These are phyloP conservation scores for Heterobasidion annosum DNA, from an alignment of 1,284 basidiomycete species.

Conservation along the genomic window DNA sequence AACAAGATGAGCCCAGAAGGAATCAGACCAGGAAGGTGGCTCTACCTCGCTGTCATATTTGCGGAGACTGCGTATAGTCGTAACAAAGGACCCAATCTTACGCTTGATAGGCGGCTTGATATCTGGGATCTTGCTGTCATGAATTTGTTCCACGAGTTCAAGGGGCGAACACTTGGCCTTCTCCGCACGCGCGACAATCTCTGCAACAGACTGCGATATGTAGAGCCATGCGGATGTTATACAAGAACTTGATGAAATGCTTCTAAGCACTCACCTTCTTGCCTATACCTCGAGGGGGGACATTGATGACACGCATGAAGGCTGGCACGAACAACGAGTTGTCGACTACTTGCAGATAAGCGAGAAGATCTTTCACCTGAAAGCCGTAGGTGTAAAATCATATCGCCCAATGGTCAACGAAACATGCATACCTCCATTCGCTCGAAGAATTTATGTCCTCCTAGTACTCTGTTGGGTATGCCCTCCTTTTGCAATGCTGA, in stretches of 20 bases:
- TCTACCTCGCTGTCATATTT: constrained; percentile 47
- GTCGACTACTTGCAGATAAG: constrained; percentile 80
- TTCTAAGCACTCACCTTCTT: constrained; percentile 50
- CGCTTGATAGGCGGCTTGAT: constrained; percentile 59
- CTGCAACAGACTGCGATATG: constrained; percentile 43
- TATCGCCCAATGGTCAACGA: neutral
- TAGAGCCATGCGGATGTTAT: neutral
- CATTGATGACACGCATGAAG: constrained; percentile 72
- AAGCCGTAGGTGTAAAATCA: neutral
- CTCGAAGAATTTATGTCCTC: constrained; percentile 85
- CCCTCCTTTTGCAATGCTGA: constrained; percentile 68
- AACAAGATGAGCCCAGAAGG: neutral
- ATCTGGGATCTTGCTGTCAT: constrained; percentile 49
- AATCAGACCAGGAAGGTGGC: neutral
- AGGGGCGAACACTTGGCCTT: constrained; percentile 47
- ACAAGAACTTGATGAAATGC: neutral
- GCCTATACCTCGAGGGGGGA: constrained; percentile 73
- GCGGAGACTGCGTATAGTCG: constrained; percentile 45
- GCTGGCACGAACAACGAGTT: constrained; percentile 76
- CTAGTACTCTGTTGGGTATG: constrained; percentile 74
- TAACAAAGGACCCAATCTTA: constrained; percentile 55
- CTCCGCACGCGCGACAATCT: constrained; percentile 48
- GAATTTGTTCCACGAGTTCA: constrained; percentile 53
- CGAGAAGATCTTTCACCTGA: constrained; percentile 80
- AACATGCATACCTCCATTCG: constrained; percentile 48